A percentile compares a stretch with the other conserved stretches of the same genome.
Evolutionary conservation across 257 asterid genomes (phyloP).

Genomic region (Primulina tabacum): DNA sequence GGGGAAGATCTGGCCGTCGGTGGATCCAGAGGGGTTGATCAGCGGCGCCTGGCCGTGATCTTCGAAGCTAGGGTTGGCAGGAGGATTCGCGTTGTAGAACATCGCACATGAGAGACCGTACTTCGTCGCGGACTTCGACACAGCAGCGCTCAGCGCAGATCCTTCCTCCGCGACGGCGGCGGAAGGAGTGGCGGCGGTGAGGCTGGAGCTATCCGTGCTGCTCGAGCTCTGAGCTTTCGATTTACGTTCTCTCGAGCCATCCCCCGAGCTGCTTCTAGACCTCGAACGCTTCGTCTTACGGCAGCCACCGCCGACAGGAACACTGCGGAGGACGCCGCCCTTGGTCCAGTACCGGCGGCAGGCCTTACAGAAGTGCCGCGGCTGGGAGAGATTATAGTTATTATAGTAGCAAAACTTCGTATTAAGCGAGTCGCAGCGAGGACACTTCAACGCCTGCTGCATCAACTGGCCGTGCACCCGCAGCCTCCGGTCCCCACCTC

Average conservation of each 20-base stretch:
- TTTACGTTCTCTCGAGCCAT: conserved; percentile 27
- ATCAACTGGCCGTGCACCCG: conserved; percentile 45
- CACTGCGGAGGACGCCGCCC: conserved; percentile 93
- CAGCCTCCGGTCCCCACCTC: conserved; percentile 50
- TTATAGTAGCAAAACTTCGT: conserved; percentile 88
- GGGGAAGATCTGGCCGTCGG: conserved; percentile 52
- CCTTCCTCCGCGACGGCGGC: conserved; percentile 35
- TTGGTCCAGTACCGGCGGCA: conserved; percentile 95
- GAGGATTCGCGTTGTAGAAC: conserved; percentile 30
- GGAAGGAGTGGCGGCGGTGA: conserved; percentile 42
- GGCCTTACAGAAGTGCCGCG: conserved; percentile 86
- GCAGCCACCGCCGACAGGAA: conserved; percentile 94
- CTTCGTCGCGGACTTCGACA: conserved; percentile 35
- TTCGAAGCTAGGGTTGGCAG: conserved; percentile 28
- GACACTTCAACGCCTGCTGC: conserved; percentile 68
- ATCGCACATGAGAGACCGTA: conserved; percentile 40
- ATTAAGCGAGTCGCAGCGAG: conserved; percentile 83
- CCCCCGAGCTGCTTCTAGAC: conserved; percentile 25
- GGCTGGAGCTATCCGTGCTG: conserved; percentile 66
- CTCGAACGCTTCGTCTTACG: conserved; percentile 76
- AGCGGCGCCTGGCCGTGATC: conserved; percentile 25
- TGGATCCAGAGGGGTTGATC: conserved; percentile 26
- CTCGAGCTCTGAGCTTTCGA: conserved; percentile 54
- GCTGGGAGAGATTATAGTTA: conserved; percentile 88
- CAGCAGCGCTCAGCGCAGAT: conserved; percentile 31